Base-by-base conservation (phyloP, 148 eudicot species). In the Pouteria glomerata region DNA sequence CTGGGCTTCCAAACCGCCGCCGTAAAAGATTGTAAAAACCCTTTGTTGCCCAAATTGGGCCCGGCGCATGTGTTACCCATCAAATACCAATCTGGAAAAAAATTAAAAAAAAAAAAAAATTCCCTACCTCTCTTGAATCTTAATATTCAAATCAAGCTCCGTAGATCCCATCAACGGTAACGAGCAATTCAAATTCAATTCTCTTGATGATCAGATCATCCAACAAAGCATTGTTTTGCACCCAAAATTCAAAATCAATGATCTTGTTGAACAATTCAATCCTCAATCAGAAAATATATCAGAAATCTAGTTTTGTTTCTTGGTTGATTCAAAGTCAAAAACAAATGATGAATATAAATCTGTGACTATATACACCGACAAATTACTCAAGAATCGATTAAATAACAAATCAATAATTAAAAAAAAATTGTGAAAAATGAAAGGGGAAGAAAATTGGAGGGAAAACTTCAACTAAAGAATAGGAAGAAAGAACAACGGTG, bases 61-160 rank as follows among this genome's bases (percentile, higher is more conserved):
- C 81, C 81, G 12, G 66, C 69, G 18, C 82, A 79, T n/a, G 59
- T 72, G 66, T 79, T 79, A 57, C 86, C 86, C 83, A 83, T 83
- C 55, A 63, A 69, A 61, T 58, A 16, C 57, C 21, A 57, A 35
- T 50, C 47, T 18, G 31, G 6, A 30, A 51, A 61, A 18, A 48
- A 13, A 30, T n/a, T n/a, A n/a, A n/a, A n/a, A n/a, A n/a, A n/a
- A n/a, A n/a, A n/a, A n/a, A n/a, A n/a, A n/a, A n/a, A n/a, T n/a
- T n/a, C 41, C 59, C 42, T 66, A 57, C 47, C 55, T 33, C 53
- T 41, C 47, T 70, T 70, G 59, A 67, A 72, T 45, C 10, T 30
- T 42, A 77, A 29, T 37, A 47, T 55, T 44, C 57, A 44, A 34
- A 31, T 24, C 26, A 60, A 35, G 26, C 57, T 42, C 42, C 27